These are phyloP conservation scores for Fusarium sterilihyphosum DNA, from an alignment of 2,329 filamentous ascomycete species.

Conservation along the genomic window DNA sequence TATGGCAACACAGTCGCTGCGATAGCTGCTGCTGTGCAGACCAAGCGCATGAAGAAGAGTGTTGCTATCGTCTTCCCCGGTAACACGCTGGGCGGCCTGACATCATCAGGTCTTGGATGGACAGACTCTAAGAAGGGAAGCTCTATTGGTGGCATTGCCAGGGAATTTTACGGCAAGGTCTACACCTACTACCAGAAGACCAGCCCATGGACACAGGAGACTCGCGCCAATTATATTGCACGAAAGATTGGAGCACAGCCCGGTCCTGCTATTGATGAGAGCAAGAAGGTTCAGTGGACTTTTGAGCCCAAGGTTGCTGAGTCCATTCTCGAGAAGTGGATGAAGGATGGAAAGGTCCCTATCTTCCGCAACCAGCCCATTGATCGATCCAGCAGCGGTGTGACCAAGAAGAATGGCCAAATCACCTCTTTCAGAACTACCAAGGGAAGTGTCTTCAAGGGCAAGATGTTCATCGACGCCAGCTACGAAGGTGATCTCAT, in stretches of 20 bases:
- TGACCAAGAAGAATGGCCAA: constrained; percentile 21
- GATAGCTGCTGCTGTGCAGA: constrained; percentile 31
- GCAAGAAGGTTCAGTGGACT: constrained; percentile 35
- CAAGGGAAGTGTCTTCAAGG: constrained; percentile 12
- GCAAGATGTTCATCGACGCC: constrained; percentile 37
- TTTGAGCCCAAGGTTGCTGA: constrained; percentile 37
- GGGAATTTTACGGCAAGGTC: constrained; percentile 31
- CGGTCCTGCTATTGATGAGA: constrained; percentile 29
- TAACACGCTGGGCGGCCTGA: constrained; percentile 29
- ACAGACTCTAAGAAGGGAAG: constrained; percentile 35
- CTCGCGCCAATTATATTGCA: constrained; percentile 17
- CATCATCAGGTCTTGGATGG: constrained; percentile 33
- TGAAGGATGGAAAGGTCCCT: constrained; percentile 31
- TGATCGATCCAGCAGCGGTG: constrained; percentile 12
- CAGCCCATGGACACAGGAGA: constrained; percentile 22
- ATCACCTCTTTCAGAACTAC: constrained; percentile 30
- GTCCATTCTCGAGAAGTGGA: constrained; percentile 27
- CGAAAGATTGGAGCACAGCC: constrained; percentile 31
- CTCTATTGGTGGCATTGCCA: constrained; percentile 33
- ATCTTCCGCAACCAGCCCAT: constrained; percentile 30
- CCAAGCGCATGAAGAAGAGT: constrained; percentile 31
- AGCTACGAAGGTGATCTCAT: constrained; percentile 37
- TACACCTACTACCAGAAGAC: constrained; percentile 23
- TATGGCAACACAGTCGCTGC: constrained; percentile 39
- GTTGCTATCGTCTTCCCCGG: constrained; percentile 34